A percentile compares a stretch with the other conserved stretches of the same genome.
These are phyloP conservation scores for Fremontodendron californicum DNA, from an alignment of 345 rosid species.

Conservation along the genomic window DNA sequence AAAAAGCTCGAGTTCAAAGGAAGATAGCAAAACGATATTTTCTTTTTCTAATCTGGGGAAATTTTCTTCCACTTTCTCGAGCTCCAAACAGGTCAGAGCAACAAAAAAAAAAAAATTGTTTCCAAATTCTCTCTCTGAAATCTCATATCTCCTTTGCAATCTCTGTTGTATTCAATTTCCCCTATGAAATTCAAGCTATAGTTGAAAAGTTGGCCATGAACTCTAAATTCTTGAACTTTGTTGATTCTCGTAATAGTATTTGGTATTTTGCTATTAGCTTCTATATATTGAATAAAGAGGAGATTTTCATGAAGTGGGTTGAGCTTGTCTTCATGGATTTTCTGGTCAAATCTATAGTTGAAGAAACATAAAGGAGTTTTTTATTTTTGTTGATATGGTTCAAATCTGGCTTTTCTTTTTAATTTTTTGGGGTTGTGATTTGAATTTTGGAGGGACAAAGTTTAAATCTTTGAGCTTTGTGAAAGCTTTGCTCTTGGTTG, in stretches of 20 bases:
- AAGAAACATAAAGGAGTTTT: background rate
- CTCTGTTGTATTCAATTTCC: constrained; percentile 1
- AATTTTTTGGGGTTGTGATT: background rate
- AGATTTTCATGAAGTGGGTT: constrained; percentile 10
- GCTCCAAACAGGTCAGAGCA: constrained; percentile 33
- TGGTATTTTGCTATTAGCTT: constrained; percentile 4
- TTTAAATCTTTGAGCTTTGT: background rate
- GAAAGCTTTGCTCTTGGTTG: background rate
- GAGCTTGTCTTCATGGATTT: constrained; percentile 3
- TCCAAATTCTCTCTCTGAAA: constrained; percentile 6
- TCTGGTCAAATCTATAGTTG: background rate
- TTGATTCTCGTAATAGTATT: background rate
- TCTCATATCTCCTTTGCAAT: constrained; percentile 16
- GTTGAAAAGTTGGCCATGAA: constrained; percentile 5
- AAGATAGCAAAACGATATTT: constrained; percentile 4
- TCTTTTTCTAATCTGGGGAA: background rate
- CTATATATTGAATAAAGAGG: constrained; percentile 5
- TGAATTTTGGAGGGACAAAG: constrained; percentile 1
- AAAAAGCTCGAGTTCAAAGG: constrained; percentile 6
- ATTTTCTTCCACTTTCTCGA: constrained; percentile 16
- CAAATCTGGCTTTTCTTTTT: background rate
- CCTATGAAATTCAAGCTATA: background rate
- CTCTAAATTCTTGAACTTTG: background rate
- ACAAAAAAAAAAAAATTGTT: background rate
- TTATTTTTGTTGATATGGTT: background rate